Percentiles rank a stretch among this genome's conserved stretches.
Evolutionary conservation across 768 basidiomycete species (phyloP).

Genomic region (Boletus bicolor): DNA sequence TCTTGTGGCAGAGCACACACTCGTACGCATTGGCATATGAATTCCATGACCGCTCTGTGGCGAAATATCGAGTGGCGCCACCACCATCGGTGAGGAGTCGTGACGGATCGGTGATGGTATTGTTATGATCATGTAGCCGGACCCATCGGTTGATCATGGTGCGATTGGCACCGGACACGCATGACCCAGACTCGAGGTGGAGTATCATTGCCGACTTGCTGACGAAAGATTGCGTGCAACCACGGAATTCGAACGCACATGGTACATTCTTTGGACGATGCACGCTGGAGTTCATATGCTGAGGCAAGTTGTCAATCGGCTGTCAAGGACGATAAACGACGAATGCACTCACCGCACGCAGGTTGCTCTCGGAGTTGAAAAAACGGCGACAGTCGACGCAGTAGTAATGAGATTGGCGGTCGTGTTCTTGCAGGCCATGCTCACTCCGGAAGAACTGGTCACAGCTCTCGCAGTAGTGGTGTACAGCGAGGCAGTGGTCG

Average conservation of each 20-base stretch:
- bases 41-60: constrained; percentile 43
- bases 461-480: constrained; percentile 45
- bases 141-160: constrained; percentile 36
- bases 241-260: constrained; percentile 32
- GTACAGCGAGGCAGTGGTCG: constrained; percentile 39
- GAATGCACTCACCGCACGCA: constrained; percentile 13
- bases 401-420: constrained; percentile 41
- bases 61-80: constrained; percentile 8
- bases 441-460: constrained; percentile 40
- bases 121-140: constrained; percentile 40
- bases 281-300: constrained; percentile 53
- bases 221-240: constrained; percentile 49
- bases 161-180: constrained; percentile 48
- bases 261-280: constrained; percentile 42
- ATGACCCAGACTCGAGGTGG: constrained; percentile 62
- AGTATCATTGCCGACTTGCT: constrained; percentile 52
- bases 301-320: not conserved
- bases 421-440: constrained; percentile 45
- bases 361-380: constrained; percentile 34
- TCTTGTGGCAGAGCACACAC: constrained; percentile 58
- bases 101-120: constrained; percentile 54
- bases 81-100: constrained; percentile 42
- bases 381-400: constrained; percentile 42
- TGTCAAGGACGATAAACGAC: not conserved
- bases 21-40: constrained; percentile 41